phyloP scores from a whole-genome alignment of 1,284 basidiomycete genomes.

The Cryptococcus sp. region DNA sequence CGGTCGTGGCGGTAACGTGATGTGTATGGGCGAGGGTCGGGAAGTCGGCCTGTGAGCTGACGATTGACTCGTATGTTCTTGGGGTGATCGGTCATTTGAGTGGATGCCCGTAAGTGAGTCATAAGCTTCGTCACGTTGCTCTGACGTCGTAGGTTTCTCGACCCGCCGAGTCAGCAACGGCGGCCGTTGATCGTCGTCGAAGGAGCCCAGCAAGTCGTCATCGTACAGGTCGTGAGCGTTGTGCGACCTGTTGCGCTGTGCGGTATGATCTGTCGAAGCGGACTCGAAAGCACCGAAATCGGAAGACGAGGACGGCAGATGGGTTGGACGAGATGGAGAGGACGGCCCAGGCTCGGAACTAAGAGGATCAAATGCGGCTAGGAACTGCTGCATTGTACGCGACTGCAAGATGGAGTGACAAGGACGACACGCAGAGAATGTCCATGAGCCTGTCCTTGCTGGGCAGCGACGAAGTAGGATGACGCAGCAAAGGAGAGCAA shows the following conservation, averaged over 20 bases:
- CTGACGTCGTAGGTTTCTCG: neutral
- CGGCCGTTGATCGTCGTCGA: conserved; percentile 27
- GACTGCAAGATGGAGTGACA: no score
- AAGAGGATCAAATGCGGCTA: no score
- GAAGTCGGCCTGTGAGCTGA: neutral
- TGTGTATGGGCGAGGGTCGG: conserved; percentile 15
- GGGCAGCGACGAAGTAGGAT: no score
- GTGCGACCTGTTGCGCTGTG: neutral
- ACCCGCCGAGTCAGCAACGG: neutral
- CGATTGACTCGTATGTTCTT: neutral
- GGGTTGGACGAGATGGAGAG: neutral
- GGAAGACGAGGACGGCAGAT: conserved; percentile 12
- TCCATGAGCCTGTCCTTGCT: no score
- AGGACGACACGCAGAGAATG: no score
- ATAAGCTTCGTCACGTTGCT: neutral
- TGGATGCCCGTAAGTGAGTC: neutral
- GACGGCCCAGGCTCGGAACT: conserved; percentile 3
- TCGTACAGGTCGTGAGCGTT: conserved; percentile 9
- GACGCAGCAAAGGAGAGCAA: no score
- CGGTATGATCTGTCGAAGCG: conserved; percentile 4
- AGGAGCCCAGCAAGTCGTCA: conserved; percentile 41
- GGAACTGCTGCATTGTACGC: no score
- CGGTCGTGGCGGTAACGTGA: conserved; percentile 36
- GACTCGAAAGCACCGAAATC: conserved; percentile 31
- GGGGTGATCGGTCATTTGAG: no score